These are phyloP conservation scores for Narthecium ossifragum DNA, from an alignment of 106 monocot genomes.

Conservation along the genomic window DNA sequence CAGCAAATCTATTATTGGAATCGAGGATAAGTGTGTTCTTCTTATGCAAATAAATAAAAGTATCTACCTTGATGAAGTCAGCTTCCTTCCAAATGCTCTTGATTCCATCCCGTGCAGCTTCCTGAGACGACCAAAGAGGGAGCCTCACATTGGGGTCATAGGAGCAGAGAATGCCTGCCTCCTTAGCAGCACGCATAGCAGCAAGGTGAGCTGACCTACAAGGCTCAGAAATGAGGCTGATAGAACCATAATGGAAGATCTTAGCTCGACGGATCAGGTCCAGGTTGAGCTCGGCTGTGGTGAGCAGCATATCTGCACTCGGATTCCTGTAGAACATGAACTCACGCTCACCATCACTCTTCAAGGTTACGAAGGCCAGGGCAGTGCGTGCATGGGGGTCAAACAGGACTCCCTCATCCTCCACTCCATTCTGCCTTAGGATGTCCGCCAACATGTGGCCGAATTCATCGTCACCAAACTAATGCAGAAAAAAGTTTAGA, in stretches of 20 bases:
- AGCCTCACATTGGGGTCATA: constrained; percentile 63
- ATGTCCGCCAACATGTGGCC: constrained; percentile 40
- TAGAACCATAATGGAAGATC: constrained; percentile 64
- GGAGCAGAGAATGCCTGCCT: constrained; percentile 43
- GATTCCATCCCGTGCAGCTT: constrained; percentile 45
- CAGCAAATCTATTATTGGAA: no score
- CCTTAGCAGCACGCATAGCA: constrained; percentile 56
- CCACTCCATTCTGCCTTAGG: constrained; percentile 21
- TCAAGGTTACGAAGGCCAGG: constrained; percentile 34
- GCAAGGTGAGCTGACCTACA: constrained; percentile 52
- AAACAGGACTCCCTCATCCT: constrained; percentile 19
- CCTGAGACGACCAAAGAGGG: constrained; percentile 51
- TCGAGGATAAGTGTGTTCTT: no score
- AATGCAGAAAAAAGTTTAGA: neutral
- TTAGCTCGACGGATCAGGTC: constrained; percentile 32
- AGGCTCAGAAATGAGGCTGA: constrained; percentile 56
- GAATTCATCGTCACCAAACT: constrained; percentile 45
- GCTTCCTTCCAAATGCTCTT: constrained; percentile 59
- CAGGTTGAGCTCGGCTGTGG: constrained; percentile 30
- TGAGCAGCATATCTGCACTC: constrained; percentile 42
- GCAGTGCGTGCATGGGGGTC: constrained; percentile 36
- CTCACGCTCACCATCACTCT: constrained; percentile 31
- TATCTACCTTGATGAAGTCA: constrained; percentile 47
- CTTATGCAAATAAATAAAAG: no score
- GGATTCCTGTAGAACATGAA: constrained; percentile 57